Evolutionary conservation across 2,329 filamentous ascomycete species (phyloP).

Genomic region (Huntiella abstrusa): DNA sequence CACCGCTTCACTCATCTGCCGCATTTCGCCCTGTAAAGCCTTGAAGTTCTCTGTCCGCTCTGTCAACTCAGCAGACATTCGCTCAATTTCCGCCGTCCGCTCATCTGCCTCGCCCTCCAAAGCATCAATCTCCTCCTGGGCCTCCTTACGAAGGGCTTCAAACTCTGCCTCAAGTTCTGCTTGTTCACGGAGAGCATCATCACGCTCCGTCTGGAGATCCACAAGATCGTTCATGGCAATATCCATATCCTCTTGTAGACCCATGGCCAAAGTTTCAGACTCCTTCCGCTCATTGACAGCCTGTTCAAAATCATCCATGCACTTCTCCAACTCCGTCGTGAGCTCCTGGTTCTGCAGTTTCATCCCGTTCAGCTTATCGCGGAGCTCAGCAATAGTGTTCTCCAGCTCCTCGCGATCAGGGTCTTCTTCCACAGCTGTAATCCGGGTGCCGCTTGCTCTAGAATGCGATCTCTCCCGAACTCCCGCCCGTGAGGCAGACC

Average conservation of each 20-base stretch:
- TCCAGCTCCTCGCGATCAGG: slow-evolving; percentile 73
- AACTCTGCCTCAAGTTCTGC: slow-evolving; percentile 41
- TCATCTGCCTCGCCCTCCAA: slow-evolving; percentile 56
- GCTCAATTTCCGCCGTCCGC: slow-evolving; percentile 50
- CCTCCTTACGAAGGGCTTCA: slow-evolving; percentile 40
- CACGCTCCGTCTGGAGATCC: slow-evolving; percentile 61
- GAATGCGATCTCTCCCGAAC: slow-evolving; percentile 53
- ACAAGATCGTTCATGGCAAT: slow-evolving; percentile 63
- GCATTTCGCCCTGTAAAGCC: slow-evolving; percentile 86
- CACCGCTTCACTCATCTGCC: slow-evolving; percentile 71
- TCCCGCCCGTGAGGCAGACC: slow-evolving; percentile 73
- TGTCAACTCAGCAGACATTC: slow-evolving; percentile 50
- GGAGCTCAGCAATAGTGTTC: slow-evolving; percentile 59
- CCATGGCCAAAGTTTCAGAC: slow-evolving; percentile 36
- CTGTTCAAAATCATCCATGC: slow-evolving; percentile 60
- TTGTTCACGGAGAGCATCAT: slow-evolving; percentile 58
- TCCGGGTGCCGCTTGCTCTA: slow-evolving; percentile 49
- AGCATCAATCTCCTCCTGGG: slow-evolving; percentile 45
- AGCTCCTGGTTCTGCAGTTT: slow-evolving; percentile 83
- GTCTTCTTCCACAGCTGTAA: slow-evolving; percentile 46
- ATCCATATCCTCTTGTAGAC: slow-evolving; percentile 66
- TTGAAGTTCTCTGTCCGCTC: slow-evolving; percentile 73
- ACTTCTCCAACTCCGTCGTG: slow-evolving; percentile 62
- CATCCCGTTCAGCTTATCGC: slow-evolving; percentile 70
- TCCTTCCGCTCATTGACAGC: slow-evolving; percentile 45